Percentiles rank a stretch among this genome's conserved stretches.
Conservation (phyloP, 2,329 filamentous ascomycete genomes). For the Cercospora sp. region DNA sequence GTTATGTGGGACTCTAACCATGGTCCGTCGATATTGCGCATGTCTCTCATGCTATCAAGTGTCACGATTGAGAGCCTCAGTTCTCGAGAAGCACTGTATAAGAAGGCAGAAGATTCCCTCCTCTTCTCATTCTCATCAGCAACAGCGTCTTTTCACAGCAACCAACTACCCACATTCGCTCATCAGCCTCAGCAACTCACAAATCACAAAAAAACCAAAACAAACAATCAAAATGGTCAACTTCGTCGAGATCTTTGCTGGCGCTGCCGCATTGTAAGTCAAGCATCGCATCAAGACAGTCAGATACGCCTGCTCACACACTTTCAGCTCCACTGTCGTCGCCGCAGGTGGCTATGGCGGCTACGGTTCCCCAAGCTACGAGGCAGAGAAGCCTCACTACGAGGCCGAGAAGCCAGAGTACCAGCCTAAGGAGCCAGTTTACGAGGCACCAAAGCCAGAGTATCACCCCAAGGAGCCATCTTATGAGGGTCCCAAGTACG, state of each 20-base stretch:
- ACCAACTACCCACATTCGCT: conserved; percentile 5
- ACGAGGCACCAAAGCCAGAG: neutral
- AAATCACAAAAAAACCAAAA: neutral
- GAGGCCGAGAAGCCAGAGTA: neutral
- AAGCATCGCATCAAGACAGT: neutral
- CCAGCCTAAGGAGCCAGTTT: neutral
- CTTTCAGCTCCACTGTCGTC: conserved; percentile 2
- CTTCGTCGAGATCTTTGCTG: conserved; percentile 3
- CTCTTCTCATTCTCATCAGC: neutral
- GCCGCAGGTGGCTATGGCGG: neutral
- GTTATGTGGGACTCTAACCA: neutral
- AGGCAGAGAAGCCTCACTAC: conserved; percentile 1
- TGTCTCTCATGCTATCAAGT: conserved; percentile 3
- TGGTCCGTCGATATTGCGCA: conserved; percentile 1
- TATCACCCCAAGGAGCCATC: neutral
- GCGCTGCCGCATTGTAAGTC: conserved; percentile 6
- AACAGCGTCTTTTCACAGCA: neutral
- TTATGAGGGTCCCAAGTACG: neutral
- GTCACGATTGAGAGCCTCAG: neutral
- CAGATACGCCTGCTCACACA: neutral
- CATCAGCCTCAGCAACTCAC: neutral
- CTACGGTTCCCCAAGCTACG: neutral
- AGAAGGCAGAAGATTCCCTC: neutral
- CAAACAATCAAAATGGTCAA: conserved; percentile 7
- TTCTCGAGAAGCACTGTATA: neutral